Evolutionary conservation across 495 filamentous ascomycete species (phyloP), one percentile per base, ranked within the genome.

Genomic region (Talaromyces adpressus): DNA sequence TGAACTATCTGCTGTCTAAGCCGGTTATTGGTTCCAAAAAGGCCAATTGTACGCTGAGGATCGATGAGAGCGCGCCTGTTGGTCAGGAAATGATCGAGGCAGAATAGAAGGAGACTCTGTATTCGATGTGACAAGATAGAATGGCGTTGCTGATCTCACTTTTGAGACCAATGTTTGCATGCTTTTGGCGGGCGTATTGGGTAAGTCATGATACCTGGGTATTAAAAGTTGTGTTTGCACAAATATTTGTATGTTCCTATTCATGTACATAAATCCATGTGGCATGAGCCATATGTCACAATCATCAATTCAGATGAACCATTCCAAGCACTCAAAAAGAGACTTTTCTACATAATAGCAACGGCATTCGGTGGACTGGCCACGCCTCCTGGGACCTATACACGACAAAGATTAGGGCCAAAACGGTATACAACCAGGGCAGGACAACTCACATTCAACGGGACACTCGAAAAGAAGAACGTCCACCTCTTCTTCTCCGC

Each of bases 1-100:
- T 97, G 34, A 90, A 94, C 64, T 98, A 93, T 73, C 78, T 98
- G 57, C 76, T 88, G 14, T 76, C 74, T 27, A 74, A 75, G 68
- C 74, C 78, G 39, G 73, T 76, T 6, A 72, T 81, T 39, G 70
- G 65, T 9, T 66, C 67, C 14, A 77, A 76, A 65, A 75, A 75
- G 27, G 64, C 68, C 4, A 69, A 66, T n/a, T 64, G 61, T 27
- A 65, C 67, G 47, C 58, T 74, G 29, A 66, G 70, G 47, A 69
- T 71, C 8, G 52, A 78, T 62, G 72, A 72, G 20, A 70, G 63
- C 34, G 69, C 52, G 14, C 23, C 49, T 54, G 69, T 61, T 54
- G 75, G 77, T 59, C 70, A 75, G 49, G 64, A 71, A 41, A 76
- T 77, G 72, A 69, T 39, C 22, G 73, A 75, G 59, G 72, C 64